Conservation (phyloP, 164 flowering plant species). For the Magnolia officinalis region DNA sequence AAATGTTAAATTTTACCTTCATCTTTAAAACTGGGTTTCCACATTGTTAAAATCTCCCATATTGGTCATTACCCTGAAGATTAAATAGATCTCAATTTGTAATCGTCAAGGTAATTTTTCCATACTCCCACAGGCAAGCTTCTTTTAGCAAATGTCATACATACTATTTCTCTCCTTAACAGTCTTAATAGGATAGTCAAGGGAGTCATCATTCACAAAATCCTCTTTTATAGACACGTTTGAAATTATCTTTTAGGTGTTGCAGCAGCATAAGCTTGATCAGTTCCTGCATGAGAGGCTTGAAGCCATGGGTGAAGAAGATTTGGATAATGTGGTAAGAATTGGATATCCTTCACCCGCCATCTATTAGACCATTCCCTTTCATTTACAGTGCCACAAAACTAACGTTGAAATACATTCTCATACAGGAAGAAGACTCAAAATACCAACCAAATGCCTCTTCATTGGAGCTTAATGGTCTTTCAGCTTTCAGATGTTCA, state of each 20-base stretch:
- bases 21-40: too few species aligned
- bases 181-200: too few species aligned
- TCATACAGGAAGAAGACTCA: background rate
- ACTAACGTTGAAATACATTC: background rate
- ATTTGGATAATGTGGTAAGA: background rate
- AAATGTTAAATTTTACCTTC: too few species aligned
- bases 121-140: too few species aligned
- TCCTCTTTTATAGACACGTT: too few species aligned
- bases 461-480: background rate
- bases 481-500: background rate
- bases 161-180: too few species aligned
- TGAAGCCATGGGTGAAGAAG: slow-evolving; percentile 34
- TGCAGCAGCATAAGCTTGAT: background rate
- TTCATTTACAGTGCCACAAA: background rate
- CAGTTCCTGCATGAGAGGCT: slow-evolving; percentile 6
- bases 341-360: background rate
- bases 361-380: background rate
- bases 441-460: background rate
- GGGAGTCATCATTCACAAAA: too few species aligned
- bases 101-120: too few species aligned
- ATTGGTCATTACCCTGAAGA: too few species aligned
- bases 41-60: too few species aligned
- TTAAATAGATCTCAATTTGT: too few species aligned
- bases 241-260: background rate
- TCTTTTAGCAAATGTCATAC: too few species aligned